phyloP scores from a whole-genome alignment of 2,329 filamentous ascomycete genomes.

The Fusarium sublunatum region DNA sequence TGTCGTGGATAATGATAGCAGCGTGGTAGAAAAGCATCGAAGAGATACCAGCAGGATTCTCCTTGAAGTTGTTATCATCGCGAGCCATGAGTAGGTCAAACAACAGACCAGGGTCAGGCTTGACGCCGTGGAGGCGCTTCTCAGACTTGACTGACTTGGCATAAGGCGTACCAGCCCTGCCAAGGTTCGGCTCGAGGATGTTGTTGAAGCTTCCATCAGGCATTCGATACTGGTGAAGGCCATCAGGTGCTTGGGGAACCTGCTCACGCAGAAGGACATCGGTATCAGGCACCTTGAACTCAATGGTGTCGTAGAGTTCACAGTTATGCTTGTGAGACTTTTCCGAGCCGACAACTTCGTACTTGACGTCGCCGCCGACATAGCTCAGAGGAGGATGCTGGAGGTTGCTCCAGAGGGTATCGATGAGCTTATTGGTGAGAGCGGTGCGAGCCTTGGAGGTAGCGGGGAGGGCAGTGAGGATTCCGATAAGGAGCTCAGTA shows the following conservation, averaged over 20 bases:
- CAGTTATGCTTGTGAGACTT: constrained; percentile 50
- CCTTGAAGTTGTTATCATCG: constrained; percentile 60
- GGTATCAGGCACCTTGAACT: constrained; percentile 55
- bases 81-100: constrained; percentile 76
- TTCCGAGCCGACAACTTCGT: constrained; percentile 49
- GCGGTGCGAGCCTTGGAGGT: constrained; percentile 49
- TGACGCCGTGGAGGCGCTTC: constrained; percentile 66
- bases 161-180: constrained; percentile 74
- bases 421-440: constrained; percentile 63
- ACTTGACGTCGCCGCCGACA: constrained; percentile 56
- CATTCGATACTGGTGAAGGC: constrained; percentile 51
- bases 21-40: constrained; percentile 81
- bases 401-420: constrained; percentile 64
- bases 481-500: constrained; percentile 55
- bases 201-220: constrained; percentile 64
- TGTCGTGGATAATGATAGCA: constrained; percentile 64
- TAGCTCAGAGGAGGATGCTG: constrained; percentile 64
- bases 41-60: constrained; percentile 78
- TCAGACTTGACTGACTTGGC: constrained; percentile 72
- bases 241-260: constrained; percentile 52
- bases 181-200: constrained; percentile 70
- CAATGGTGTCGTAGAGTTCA: constrained; percentile 50
- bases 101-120: constrained; percentile 73
- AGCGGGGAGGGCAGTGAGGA: constrained; percentile 53
- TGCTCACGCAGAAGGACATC: constrained; percentile 52